Conservation (phyloP, 345 rosid species). For the Capsella bursapastoris region DNA sequence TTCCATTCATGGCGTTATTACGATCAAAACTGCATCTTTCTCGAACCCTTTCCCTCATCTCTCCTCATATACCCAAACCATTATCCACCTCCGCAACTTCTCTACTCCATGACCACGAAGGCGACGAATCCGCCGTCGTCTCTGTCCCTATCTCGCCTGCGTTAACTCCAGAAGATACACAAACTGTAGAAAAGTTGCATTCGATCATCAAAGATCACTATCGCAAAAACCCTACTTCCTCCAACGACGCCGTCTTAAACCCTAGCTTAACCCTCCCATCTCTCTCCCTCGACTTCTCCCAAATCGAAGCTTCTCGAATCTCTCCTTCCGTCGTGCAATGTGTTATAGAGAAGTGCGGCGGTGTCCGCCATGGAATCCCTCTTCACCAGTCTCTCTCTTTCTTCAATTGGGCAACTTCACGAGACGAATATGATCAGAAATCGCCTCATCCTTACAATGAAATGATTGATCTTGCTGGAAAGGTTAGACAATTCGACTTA, state of each 20-base stretch:
- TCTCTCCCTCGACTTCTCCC: constrained; percentile 71
- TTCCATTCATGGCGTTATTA: constrained; percentile 47
- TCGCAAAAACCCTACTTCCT: constrained; percentile 66
- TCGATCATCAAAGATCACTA: constrained; percentile 78
- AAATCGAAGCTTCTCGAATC: constrained; percentile 42
- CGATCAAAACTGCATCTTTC: constrained; percentile 44
- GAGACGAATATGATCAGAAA: constrained; percentile 41
- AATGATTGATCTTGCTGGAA: constrained; percentile 84
- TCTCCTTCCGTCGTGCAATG: constrained; percentile 56
- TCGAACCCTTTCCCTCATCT: constrained; percentile 36
- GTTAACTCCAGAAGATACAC: constrained; percentile 57
- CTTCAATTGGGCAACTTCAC: constrained; percentile 82
- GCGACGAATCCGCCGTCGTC: constrained; percentile 34
- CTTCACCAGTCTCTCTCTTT: constrained; percentile 69
- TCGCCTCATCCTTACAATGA: constrained; percentile 76
- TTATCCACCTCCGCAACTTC: constrained; percentile 38
- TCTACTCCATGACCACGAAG: constrained; percentile 21
- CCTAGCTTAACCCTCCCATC: constrained; percentile 59
- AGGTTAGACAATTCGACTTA: constrained; percentile 71
- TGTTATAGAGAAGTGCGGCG: constrained; percentile 69
- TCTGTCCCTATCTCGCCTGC: constrained; percentile 5
- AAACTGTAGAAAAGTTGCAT: constrained; percentile 57
- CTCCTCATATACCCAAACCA: constrained; percentile 32
- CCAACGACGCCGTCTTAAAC: constrained; percentile 48
- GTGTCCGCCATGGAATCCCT: constrained; percentile 83